Evolutionary conservation across 2,329 filamentous ascomycete genomes (phyloP).

Genomic region (Seiridium unicorne): DNA sequence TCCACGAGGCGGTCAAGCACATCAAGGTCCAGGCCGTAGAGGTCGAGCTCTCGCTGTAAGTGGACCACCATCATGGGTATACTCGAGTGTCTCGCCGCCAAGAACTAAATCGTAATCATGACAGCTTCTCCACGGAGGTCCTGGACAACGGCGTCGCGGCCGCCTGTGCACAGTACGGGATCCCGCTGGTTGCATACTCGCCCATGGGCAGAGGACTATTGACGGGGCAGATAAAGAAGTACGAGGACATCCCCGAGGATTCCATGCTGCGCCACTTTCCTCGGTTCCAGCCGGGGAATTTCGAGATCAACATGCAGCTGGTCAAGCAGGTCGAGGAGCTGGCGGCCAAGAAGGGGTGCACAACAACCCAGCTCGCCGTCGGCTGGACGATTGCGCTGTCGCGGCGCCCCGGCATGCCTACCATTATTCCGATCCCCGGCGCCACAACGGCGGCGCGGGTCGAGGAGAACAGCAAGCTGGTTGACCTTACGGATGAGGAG

Average conservation of each 20-base stretch:
- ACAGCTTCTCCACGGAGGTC: slow-evolving; percentile 27
- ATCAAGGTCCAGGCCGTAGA: slow-evolving; percentile 41
- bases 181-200: slow-evolving; percentile 57
- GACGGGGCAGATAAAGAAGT: slow-evolving; percentile 45
- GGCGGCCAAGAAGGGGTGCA: slow-evolving; percentile 45
- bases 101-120: background rate
- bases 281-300: slow-evolving; percentile 50
- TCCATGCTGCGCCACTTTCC: slow-evolving; percentile 37
- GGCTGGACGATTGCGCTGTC: slow-evolving; percentile 35
- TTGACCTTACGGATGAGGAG: slow-evolving; percentile 50
- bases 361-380: slow-evolving; percentile 51
- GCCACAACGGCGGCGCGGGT: slow-evolving; percentile 56
- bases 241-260: slow-evolving; percentile 42
- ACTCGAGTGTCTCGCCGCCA: too few relatives aligned
- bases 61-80: slow-evolving; percentile 14
- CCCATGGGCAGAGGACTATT: slow-evolving; percentile 49
- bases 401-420: slow-evolving; percentile 43
- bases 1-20: slow-evolving; percentile 35
- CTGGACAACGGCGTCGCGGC: slow-evolving; percentile 36
- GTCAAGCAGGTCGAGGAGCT: slow-evolving; percentile 45
- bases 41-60: slow-evolving; percentile 41
- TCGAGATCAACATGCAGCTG: slow-evolving; percentile 52
- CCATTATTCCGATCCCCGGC: slow-evolving; percentile 67
- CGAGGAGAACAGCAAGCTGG: slow-evolving; percentile 55
- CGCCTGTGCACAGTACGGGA: slow-evolving; percentile 47